Percentiles rank a stretch among this genome's conserved stretches.
Evolutionary conservation across 2,329 filamentous ascomycete species (phyloP).

Genomic region (Sporothrix brasiliensis): DNA sequence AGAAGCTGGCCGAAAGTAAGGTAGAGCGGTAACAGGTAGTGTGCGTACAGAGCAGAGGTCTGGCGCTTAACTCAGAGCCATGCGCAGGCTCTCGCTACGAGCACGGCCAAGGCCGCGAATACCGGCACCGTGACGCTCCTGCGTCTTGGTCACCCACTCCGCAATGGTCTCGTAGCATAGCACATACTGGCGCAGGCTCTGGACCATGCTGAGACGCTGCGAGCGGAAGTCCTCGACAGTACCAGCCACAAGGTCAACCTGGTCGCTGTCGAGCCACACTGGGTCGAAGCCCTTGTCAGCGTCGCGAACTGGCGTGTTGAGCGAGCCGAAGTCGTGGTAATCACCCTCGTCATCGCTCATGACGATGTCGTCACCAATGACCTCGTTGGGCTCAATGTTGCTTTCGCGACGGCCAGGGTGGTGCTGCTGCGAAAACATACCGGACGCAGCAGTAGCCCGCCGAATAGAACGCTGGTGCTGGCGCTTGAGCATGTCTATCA

Average conservation of each 20-base stretch:
- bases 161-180: conserved; percentile 94
- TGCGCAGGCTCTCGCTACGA: conserved; percentile 35
- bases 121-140: conserved; percentile 43
- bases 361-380: conserved; percentile 18
- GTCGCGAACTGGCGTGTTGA: background rate
- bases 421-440: background rate
- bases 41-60: background rate
- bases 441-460: background rate
- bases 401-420: background rate
- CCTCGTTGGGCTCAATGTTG: conserved; percentile 5
- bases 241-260: conserved; percentile 77
- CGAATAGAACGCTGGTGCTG: conserved; percentile 52
- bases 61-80: conserved; percentile 1
- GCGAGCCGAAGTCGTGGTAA: background rate
- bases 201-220: conserved; percentile 94
- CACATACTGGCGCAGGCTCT: conserved; percentile 89
- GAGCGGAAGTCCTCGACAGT: conserved; percentile 89
- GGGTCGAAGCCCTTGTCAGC: conserved; percentile 47
- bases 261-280: conserved; percentile 69
- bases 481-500: conserved; percentile 95
- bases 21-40: background rate
- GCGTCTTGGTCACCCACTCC: conserved; percentile 72
- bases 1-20: background rate
- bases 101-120: conserved; percentile 27
- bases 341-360: conserved; percentile 28